phyloP scores from a whole-genome alignment of 2,329 filamentous ascomycete genomes.

The Penicillium sp. region DNA sequence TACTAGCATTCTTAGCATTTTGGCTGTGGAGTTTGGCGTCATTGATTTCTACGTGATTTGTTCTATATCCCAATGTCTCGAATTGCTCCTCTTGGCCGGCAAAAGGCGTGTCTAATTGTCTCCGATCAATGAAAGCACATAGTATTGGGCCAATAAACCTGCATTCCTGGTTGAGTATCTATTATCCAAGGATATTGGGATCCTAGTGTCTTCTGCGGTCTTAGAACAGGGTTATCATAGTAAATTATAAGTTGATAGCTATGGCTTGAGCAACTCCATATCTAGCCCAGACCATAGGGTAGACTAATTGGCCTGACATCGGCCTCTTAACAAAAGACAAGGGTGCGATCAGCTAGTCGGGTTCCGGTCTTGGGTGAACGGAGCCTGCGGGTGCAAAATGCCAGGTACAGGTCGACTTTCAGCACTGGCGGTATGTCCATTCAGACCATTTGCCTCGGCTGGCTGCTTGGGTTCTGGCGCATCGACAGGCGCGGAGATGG shows the following conservation, averaged over 20 bases:
- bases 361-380: background rate
- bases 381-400: slow-evolving; percentile 1
- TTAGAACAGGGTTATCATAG: background rate
- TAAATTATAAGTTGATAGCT: background rate
- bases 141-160: background rate
- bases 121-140: background rate
- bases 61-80: slow-evolving; percentile 16
- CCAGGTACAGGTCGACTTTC: slow-evolving; percentile 1
- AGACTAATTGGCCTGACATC: background rate
- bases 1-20: slow-evolving; percentile 22
- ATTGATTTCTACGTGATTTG: slow-evolving; percentile 1
- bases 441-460: slow-evolving; percentile 7
- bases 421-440: background rate
- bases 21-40: slow-evolving; percentile 3
- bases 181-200: background rate
- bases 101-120: background rate
- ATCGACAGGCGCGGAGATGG: background rate
- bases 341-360: background rate
- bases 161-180: background rate
- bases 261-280: slow-evolving; percentile 3
- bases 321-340: background rate
- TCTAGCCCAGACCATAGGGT: background rate
- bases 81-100: background rate
- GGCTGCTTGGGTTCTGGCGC: background rate
- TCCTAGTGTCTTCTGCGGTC: background rate